Base-by-base conservation (phyloP, 2,329 filamentous ascomycete genomes). In the Helminthosporium solani region DNA sequence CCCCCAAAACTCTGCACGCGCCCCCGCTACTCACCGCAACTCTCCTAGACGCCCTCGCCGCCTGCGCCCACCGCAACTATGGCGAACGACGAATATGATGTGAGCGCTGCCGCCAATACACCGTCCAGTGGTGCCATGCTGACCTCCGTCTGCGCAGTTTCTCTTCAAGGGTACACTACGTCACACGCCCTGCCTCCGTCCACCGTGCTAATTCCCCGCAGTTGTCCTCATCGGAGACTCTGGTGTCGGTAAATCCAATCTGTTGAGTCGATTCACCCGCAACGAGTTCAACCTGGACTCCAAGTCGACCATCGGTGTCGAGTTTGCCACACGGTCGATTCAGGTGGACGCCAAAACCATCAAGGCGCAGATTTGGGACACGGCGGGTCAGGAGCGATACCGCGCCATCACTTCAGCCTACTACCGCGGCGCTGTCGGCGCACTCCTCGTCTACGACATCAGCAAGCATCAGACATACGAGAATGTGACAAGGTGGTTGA, bases 51-150 rank as follows among this genome's bases (percentile, higher is more conserved):
- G n/a, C n/a, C n/a, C n/a, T n/a, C n/a, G n/a, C 37, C 54, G 41
- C 52, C 62, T 56, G 54, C 58, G 50, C 59, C 57, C 62, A 68
- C 65, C 53, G 56, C 66, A 67, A 63, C 64, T 45, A 99, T 97
- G 94, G 94, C 92, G 71, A 99, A 97, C 86, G 94, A 99, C 83
- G 94, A 99, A 81, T 99, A 99, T 80, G 94, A 99, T 86, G 92
- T 97, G 79, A 81, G 90, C 60, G 43, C 49, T n/a, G 28, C 28
- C 12, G 28, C 28, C 7, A 14, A 12, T 7, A 12, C 12, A 14
- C 28, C 12, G 7, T 31, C 28, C 14, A 31, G 4, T n/a, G 46
- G 54, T 47, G 50, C 58, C 57, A 23, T 9, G 58, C 53, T 66
- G 52, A 65, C 66, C 21, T 16, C 27, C 23, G 40, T 36, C 11